Evolutionary conservation across 1,139 yeast species (phyloP).

Genomic region (Protomyces inundatus): DNA sequence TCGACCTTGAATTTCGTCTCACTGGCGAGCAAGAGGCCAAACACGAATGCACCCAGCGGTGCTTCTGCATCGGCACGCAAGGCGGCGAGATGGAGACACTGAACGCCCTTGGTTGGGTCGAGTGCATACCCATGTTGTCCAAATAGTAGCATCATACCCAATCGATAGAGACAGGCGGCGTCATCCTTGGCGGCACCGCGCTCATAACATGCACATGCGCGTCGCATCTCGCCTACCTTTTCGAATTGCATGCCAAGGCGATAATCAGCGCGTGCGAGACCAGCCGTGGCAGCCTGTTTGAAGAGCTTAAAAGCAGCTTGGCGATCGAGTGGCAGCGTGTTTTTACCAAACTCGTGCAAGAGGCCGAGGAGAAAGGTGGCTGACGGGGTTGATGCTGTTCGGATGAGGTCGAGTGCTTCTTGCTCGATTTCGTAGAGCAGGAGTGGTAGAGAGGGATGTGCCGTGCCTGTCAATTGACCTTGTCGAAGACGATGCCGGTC

Average conservation of each 20-base stretch:
- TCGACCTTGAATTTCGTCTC: conserved; percentile 36
- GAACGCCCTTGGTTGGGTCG: conserved; percentile 36
- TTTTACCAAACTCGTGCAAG: conserved; percentile 16
- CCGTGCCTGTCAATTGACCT: not conserved
- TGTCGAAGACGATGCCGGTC: conserved; percentile 13
- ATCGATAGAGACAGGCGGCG: conserved; percentile 40
- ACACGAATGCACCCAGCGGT: conserved; percentile 41
- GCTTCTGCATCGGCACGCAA: conserved; percentile 40
- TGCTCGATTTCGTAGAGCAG: conserved; percentile 7
- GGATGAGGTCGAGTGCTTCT: not conserved
- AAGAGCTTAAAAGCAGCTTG: conserved; percentile 11
- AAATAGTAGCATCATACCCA: conserved; percentile 40
- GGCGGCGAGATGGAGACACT: conserved; percentile 37
- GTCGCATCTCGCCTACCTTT: conserved; percentile 35
- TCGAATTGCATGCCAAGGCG: conserved; percentile 34
- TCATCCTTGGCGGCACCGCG: conserved; percentile 39
- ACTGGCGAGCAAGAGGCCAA: conserved; percentile 40
- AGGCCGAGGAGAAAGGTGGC: conserved; percentile 5
- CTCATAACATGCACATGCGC: conserved; percentile 38
- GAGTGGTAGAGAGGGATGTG: not conserved
- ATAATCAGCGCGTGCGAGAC: conserved; percentile 19
- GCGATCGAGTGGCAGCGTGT: conserved; percentile 5
- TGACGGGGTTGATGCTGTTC: not conserved
- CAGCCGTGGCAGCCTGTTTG: conserved; percentile 15
- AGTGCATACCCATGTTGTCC: conserved; percentile 38